Evolutionary conservation across 768 basidiomycete species (phyloP), one percentile per base, ranked within the genome.

Genomic region (Podaxis sp.): DNA sequence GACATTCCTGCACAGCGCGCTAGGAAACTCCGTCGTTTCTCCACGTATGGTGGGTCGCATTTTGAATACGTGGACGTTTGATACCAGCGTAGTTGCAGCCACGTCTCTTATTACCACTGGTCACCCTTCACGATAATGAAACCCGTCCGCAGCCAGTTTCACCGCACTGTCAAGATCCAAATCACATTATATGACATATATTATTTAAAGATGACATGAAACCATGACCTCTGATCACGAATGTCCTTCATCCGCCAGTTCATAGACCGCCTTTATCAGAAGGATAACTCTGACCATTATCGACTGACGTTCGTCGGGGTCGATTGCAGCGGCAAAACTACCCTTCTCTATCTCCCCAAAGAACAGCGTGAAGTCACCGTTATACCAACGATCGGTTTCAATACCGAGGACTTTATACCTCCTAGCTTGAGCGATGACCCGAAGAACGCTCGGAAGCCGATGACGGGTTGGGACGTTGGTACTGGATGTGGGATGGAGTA

Each of bases 401-500:
- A 86, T 71, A 79, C 88, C 67, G 87, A 89, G 75, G 82, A 80
- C 6, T 77, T 88, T 46, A 65, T 72, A 7, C 66, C 69, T 3
- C 64, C 71, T 1, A 68, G 69, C 7, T 36, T 65, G 0, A 56
- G 51, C 26, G 15, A 30, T 13, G 15, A 48, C n/a, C 24, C 28
- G 30, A 11, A 52, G 38, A 15, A 24, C 7, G 15, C 2, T 9
- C 56, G 24, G 38, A 49, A 12, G 19, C 4, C n/a, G 13, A 59
- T 86, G 71, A 81, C 77, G 15, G 82, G 82, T 2, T 89, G 86
- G 87, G 87, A 89, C 72, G 75, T 86, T 61, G 88, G 88, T 68
- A 61, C 67, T 3, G 86, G 85, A 22, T 85, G 85, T 68, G 66
- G 67, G 65, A 76, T 81, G 57, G 67, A 76, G 26, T 76, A 77